Conservation (phyloP, 345 rosid genomes). For the Boechera stricta region DNA sequence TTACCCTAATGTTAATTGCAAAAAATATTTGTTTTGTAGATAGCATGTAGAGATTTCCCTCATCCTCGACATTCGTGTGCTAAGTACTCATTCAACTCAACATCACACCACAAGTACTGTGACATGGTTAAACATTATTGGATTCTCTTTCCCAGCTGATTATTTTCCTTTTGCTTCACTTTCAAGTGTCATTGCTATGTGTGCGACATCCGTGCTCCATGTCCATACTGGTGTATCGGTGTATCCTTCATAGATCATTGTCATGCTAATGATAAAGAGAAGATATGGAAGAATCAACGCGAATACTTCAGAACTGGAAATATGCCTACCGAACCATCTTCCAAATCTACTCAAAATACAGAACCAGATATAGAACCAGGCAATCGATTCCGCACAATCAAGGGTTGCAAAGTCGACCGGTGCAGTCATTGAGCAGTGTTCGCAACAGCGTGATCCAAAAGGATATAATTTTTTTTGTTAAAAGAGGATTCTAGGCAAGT, state of each 20-base stretch:
- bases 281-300: constrained; percentile 64
- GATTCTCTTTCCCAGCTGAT: neutral
- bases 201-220: constrained; percentile 83
- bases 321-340: constrained; percentile 38
- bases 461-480: constrained; percentile 32
- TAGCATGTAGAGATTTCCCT: constrained; percentile 94
- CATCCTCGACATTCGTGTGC: constrained; percentile 84
- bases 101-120: constrained; percentile 63
- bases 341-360: constrained; percentile 35
- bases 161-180: neutral
- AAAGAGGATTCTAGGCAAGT: too few species aligned
- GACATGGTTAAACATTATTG: constrained; percentile 59
- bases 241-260: constrained; percentile 60
- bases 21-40: constrained; percentile 49
- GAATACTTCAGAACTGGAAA: constrained; percentile 50
- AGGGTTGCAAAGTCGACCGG: constrained; percentile 33
- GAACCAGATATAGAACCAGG: constrained; percentile 40
- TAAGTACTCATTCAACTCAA: constrained; percentile 63
- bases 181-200: constrained; percentile 89
- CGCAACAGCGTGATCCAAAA: constrained; percentile 42
- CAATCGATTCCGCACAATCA: constrained; percentile 14
- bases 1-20: constrained; percentile 6
- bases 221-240: constrained; percentile 66
- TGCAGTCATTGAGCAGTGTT: constrained; percentile 43
- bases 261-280: constrained; percentile 77